Conservation (phyloP, 306 rosid genomes). For the Quercus rubra region DNA sequence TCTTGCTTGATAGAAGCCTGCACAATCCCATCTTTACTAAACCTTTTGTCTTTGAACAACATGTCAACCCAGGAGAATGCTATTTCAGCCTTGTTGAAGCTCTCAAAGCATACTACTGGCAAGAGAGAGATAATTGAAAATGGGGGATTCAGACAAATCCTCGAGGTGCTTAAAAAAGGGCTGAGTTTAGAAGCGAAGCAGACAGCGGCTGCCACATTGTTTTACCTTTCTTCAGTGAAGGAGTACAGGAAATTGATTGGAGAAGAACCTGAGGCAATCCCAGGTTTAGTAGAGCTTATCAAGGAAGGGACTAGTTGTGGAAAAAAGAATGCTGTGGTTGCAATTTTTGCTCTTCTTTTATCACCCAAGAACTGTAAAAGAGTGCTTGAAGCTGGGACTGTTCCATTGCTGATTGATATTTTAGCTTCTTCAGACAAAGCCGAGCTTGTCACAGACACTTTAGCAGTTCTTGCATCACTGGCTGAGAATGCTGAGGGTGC, state of each 20-base stretch:
- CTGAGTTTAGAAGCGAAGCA: constrained; percentile 49
- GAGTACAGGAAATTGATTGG: constrained; percentile 58
- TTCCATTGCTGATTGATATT: constrained; percentile 42
- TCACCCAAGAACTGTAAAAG: constrained; percentile 42
- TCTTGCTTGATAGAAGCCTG: constrained; percentile 62
- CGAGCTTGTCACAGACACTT: constrained; percentile 45
- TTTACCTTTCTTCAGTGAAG: constrained; percentile 60
- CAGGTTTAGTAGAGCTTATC: constrained; percentile 45
- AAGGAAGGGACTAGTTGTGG: constrained; percentile 61
- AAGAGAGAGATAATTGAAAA: constrained; percentile 37
- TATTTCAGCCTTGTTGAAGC: constrained; percentile 63
- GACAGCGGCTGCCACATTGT: constrained; percentile 62
- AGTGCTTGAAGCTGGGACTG: constrained; percentile 48
- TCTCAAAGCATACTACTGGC: constrained; percentile 60
- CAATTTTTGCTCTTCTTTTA: constrained; percentile 62
- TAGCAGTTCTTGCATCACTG: constrained; percentile 56
- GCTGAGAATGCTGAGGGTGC: constrained; percentile 65
- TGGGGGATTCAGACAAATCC: constrained; percentile 44
- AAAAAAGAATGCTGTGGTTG: constrained; percentile 71
- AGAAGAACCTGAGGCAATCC: constrained; percentile 46
- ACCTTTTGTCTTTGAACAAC: constrained; percentile 30
- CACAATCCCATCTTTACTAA: constrained; percentile 45
- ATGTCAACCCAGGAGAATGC: constrained; percentile 51
- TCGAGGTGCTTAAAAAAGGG: constrained; percentile 47
- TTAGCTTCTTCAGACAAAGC: constrained; percentile 40